Evolutionary conservation across 176 grass and related monocot genomes (phyloP), one percentile per base, ranked within the genome.

Genomic region (Carex pumila): DNA sequence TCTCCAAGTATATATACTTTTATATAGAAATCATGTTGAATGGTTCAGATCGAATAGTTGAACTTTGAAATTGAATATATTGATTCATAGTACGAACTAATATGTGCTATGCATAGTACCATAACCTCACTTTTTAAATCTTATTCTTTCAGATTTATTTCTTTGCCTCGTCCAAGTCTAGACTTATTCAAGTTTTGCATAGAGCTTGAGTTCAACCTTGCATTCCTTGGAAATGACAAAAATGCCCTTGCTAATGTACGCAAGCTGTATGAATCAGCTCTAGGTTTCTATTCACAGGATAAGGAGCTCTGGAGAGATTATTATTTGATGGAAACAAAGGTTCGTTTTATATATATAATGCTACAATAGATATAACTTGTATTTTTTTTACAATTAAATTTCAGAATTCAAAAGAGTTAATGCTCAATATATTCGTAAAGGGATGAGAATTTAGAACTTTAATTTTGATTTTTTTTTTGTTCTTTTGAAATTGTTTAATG

Each of bases 231-330:
- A 67, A 82, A 82, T 52, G 80, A 67, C 61, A 66, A 65, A 49
- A 82, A 50, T 82, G 59, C 80, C 19, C 61, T 82, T 18, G 59
- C 37, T 29, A 53, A 53, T 53, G 59, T 65, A 32, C 56, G 79
- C 37, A 82, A 82, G 41, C 43, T 82, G 59, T 82, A 82, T 82
- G 80, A 82, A 82, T 47, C 55, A 5, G 80, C 61, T 29, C 8
- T 82, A 25, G 80, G 61, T 12, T 82, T 82, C 45, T 82, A 67
- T 82, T 12, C 80, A 15, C 59, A 82, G n/a, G 80, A 82, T 47
- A 82, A 64, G 80, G 80, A 82, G 59, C 45, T 82, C 11, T 82
- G 79, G 79, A 82, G 58, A 63, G 79, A 82, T 49, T 82, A 82
- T 65, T 47, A 82, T 36, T 29, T 25, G 6, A 82, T 82, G 79